Evolutionary conservation across 1,284 basidiomycete species (phyloP).

Genomic region (Pseudozyma sp.): DNA sequence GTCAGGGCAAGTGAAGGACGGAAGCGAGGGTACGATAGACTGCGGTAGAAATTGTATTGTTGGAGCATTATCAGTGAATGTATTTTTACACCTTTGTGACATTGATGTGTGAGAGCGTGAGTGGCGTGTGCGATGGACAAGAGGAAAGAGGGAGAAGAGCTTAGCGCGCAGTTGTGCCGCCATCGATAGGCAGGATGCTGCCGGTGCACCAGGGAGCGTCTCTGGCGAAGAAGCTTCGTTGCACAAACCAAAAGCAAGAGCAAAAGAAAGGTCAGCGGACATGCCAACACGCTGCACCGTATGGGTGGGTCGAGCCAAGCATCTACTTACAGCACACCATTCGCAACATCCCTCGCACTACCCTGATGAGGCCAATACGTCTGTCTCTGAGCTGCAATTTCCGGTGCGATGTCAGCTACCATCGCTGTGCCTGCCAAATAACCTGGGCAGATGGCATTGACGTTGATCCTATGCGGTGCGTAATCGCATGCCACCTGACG

Average conservation of each 20-base stretch:
- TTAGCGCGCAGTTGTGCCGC: constrained; percentile 50
- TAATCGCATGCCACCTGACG: constrained; percentile 50
- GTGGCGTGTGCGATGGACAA: not conserved
- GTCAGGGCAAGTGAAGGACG: constrained; percentile 26
- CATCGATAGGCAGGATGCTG: constrained; percentile 49
- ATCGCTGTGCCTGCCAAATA: constrained; percentile 46
- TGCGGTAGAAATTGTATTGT: not conserved
- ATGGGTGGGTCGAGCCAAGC: not conserved
- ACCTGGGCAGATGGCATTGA: constrained; percentile 49
- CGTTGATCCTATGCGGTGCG: constrained; percentile 44
- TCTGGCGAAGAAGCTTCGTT: constrained; percentile 36
- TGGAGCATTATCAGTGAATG: constrained; percentile 7
- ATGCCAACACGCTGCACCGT: not conserved
- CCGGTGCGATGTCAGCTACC: constrained; percentile 36
- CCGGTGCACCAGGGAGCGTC: constrained; percentile 51
- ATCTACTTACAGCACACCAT: constrained; percentile 35
- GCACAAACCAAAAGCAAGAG: not conserved
- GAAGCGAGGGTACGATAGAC: not conserved
- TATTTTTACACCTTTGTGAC: constrained; percentile 6
- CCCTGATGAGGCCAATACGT: constrained; percentile 53
- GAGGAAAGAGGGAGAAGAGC: not conserved
- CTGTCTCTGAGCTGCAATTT: constrained; percentile 19
- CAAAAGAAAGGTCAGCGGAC: too few relatives aligned
- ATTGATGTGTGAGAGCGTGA: not conserved
- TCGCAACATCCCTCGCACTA: constrained; percentile 37